Base-by-base conservation (phyloP, 2,329 filamentous ascomycete species). In the Aspergillus udagawae region DNA sequence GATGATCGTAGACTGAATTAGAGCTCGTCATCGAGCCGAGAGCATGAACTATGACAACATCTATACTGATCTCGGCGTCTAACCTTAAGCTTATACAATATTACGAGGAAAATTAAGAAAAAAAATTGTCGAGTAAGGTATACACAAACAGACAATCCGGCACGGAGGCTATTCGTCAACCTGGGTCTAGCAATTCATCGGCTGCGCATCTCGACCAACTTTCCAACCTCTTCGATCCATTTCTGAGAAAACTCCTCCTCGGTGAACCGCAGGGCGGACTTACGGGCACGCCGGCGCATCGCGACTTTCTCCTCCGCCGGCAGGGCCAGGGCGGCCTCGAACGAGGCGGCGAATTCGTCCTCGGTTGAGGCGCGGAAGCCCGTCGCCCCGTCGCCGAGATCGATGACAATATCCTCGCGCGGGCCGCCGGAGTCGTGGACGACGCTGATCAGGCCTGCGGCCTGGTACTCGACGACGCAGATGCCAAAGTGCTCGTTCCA, bases 401-500 rank as follows among this genome's bases (percentile, higher is more conserved):
- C 82, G 9, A 91, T 84, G 17, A 97, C 93, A 64, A 99, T 99
- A 71, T 99, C 94, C 60, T 91, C 76, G 75, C 94, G 96, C 1
- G 94, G 94, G 0, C 94, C 94, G 8, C 93, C 94, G 52, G 90
- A 94, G 73, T 97, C 82, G 68, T 99, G 94, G 8, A 97, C 94
- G 0, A 99, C 92, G 4, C 89, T 87, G 56, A 99, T 92, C 57
- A 99, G 79, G 1, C 94, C 94, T 0, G 94, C 94, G 3, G 94
- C 94, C 72, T 97, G 92, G 71, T 97, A 99, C 79, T 99, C 94
- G 44, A 99, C 94, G 17, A 97, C 92, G 1, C 94, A 94, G 58
- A 99, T 99, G 23, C 94, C 94, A 72, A 99, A 99, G 74, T 99
- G 94, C 77, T 99, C 94, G 72, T 97, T 97, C 93, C 94, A 99